Base-by-base conservation (phyloP, 345 rosid genomes). In the Brassica cretica region DNA sequence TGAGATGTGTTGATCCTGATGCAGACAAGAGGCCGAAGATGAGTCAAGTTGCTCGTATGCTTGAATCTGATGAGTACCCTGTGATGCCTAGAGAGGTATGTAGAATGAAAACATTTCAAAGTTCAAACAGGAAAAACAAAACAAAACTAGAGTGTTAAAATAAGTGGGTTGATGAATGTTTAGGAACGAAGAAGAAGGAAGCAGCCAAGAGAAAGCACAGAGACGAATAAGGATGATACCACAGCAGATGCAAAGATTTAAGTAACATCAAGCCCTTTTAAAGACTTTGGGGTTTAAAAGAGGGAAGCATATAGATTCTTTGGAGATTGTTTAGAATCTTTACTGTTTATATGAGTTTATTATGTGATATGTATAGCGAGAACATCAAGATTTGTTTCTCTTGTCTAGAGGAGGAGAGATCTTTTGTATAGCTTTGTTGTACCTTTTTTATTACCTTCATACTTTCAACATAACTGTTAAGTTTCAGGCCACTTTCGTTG, bases 1-100 rank as follows among this genome's bases (percentile, higher is more conserved):
- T 94, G 73, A 89, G 98, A 84, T 94, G 98, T 58, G 96, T 94
- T 35, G 98, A 94, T 86, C 97, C 97, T 49, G 98, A 94, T 81
- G 82, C 92, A 41, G 92, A 86, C 61, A 94, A 94, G 88, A 89
- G 98, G 75, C 97, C 97, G 19, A 94, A 87, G 86, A 94, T 94
- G 98, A 90, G 97, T 78, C 98, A 89, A 83, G 98, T 90, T 3
- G 95, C 84, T 66, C 90, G 97, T 60, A 94, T 94, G 98, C 92
- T 94, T 49, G 97, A 94, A 78, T 87, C 92, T 18, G 97, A 92
- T 83, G 98, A 92, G 70, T 92, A 90, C 84, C 96, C 92, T 66
- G 69, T 93, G 68, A 62, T 79, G 82, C 88, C 91, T 37, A 85
- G 93, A 84, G 94, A 37, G 44, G 44, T 37, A 8, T 8, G 44